phyloP scores from a whole-genome alignment of 2,329 filamentous ascomycete genomes.

The Akanthomyces muscarius region DNA sequence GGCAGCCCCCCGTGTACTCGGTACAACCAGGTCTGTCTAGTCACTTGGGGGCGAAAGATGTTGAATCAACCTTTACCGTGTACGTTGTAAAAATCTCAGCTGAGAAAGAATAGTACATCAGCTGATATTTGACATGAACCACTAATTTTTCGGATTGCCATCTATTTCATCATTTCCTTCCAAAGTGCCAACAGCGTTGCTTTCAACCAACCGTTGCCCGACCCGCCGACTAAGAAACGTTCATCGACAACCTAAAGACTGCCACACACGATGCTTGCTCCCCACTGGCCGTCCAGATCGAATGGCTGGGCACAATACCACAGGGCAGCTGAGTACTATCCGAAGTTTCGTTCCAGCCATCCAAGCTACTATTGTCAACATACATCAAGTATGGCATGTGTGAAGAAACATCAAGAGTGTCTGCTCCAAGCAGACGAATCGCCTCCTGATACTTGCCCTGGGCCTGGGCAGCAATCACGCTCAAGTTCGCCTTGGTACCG shows the following conservation, averaged over 20 bases:
- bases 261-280: constrained; percentile 5
- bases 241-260: constrained; percentile 4
- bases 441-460: constrained; percentile 4
- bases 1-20: no score
- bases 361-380: constrained; percentile 3
- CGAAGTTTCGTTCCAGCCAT: constrained; percentile 19
- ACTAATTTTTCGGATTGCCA: no score
- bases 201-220: not conserved
- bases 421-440: constrained; percentile 4
- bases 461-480: constrained; percentile 21
- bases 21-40: no score
- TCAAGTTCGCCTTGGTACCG: not conserved
- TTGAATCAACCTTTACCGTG: not conserved
- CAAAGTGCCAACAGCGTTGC: not conserved
- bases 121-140: no score
- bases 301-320: constrained; percentile 21
- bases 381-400: constrained; percentile 31
- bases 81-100: no score
- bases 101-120: no score
- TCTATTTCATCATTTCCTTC: not conserved
- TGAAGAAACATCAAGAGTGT: constrained; percentile 6
- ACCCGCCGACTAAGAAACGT: not conserved
- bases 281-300: constrained; percentile 14
- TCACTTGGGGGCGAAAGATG: not conserved
- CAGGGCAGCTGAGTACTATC: constrained; percentile 15